phyloP scores from a whole-genome alignment of 495 filamentous ascomycete genomes.

The Neurospora pannonica region DNA sequence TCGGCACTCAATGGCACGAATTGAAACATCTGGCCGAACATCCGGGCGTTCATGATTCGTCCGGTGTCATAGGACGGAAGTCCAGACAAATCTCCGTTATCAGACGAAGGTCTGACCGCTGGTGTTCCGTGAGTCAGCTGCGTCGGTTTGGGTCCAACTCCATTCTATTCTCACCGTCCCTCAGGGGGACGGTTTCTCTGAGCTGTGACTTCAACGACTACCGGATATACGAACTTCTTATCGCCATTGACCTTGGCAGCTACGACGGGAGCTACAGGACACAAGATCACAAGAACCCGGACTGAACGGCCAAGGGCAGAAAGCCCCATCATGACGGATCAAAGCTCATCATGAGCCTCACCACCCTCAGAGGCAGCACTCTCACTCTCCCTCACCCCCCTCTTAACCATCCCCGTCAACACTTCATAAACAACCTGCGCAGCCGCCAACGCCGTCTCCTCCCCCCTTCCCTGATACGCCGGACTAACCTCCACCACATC shows the following conservation, averaged over 20 bases:
- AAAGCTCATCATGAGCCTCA: constrained; percentile 24
- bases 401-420: constrained; percentile 70
- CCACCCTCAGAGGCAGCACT: constrained; percentile 10
- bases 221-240: neutral
- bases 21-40: neutral
- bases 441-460: constrained; percentile 77
- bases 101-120: neutral
- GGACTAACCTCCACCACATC: constrained; percentile 83
- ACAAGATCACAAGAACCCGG: neutral
- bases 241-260: neutral
- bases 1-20: neutral
- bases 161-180: neutral
- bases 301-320: neutral
- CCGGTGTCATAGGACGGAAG: neutral
- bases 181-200: no score
- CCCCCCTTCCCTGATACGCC: constrained; percentile 73
- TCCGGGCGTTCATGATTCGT: neutral
- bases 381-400: constrained; percentile 16
- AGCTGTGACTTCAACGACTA: neutral
- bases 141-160: neutral
- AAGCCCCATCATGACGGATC: constrained; percentile 1
- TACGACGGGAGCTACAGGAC: neutral
- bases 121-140: neutral
- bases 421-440: constrained; percentile 78
- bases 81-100: neutral